Evolutionary conservation across 495 filamentous ascomycete species (phyloP).

Genomic region (Aspergillus kassunensis): DNA sequence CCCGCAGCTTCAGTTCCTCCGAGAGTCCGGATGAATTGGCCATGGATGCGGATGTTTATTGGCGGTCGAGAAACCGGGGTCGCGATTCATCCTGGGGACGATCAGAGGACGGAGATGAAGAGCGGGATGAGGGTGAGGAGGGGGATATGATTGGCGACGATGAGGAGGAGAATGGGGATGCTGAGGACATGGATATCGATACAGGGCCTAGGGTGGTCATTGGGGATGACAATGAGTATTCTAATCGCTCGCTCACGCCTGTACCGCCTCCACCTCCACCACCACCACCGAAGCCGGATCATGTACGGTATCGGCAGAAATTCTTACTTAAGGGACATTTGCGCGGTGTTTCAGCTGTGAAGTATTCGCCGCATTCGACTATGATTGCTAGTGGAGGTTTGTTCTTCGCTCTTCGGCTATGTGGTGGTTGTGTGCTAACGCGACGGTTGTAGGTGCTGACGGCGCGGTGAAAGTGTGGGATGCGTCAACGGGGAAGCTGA

Average conservation of each 20-base stretch:
- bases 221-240: slow-evolving; percentile 12
- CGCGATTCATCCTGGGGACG: slow-evolving; percentile 23
- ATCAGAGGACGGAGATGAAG: neutral
- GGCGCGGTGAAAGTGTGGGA: slow-evolving; percentile 89
- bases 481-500: slow-evolving; percentile 65
- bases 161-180: slow-evolving; percentile 4
- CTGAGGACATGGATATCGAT: slow-evolving; percentile 17
- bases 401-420: slow-evolving; percentile 17
- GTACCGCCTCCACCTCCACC: slow-evolving; percentile 38
- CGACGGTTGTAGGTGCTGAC: slow-evolving; percentile 62
- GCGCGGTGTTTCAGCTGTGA: slow-evolving; percentile 75
- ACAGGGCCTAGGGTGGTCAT: slow-evolving; percentile 4
- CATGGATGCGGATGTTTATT: slow-evolving; percentile 39
- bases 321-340: slow-evolving; percentile 71
- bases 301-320: slow-evolving; percentile 56
- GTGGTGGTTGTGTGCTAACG: neutral
- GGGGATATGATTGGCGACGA: slow-evolving; percentile 1
- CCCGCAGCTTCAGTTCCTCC: slow-evolving; percentile 29
- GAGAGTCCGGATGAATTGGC: slow-evolving; percentile 47
- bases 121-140: neutral
- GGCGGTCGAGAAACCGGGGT: slow-evolving; percentile 33
- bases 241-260: slow-evolving; percentile 31
- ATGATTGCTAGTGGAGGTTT: slow-evolving; percentile 85
- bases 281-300: slow-evolving; percentile 41
- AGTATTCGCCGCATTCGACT: slow-evolving; percentile 82